A percentile compares a stretch with the other conserved stretches of the same genome.
Conservation (phyloP, 495 filamentous ascomycete species). For the Podospora pseudocomata region DNA sequence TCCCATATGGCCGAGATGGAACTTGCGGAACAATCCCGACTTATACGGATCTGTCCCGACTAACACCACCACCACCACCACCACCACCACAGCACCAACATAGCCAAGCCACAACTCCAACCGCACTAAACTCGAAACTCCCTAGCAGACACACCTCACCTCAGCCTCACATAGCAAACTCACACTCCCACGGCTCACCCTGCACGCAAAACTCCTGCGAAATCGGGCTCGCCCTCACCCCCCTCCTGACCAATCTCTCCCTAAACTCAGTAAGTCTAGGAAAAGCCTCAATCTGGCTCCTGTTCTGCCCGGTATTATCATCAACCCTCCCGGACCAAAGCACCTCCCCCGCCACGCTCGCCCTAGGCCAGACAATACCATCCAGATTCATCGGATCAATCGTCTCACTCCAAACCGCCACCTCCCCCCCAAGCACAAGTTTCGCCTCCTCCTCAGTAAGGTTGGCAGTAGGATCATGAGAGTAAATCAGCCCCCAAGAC, state of each 20-base stretch:
- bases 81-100: background rate
- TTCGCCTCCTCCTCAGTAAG: slow-evolving; percentile 54
- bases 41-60: background rate
- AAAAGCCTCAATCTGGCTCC: slow-evolving; percentile 60
- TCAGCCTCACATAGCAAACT: slow-evolving; percentile 13
- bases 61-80: background rate
- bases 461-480: slow-evolving; percentile 63
- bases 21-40: background rate
- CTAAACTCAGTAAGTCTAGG: slow-evolving; percentile 66
- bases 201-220: slow-evolving; percentile 55
- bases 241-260: slow-evolving; percentile 64
- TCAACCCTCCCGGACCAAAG: slow-evolving; percentile 69
- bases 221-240: slow-evolving; percentile 57
- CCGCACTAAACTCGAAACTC: background rate
- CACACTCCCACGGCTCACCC: slow-evolving; percentile 26
- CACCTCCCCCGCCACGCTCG: slow-evolving; percentile 66
- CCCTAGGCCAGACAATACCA: slow-evolving; percentile 70
- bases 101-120: no score
- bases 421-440: slow-evolving; percentile 73
- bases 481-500: slow-evolving; percentile 75
- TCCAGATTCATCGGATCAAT: slow-evolving; percentile 69
- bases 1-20: background rate
- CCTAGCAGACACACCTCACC: background rate
- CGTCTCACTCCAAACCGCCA: slow-evolving; percentile 73
- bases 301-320: slow-evolving; percentile 52